These are phyloP conservation scores for Beta vulgaris DNA, from an alignment of 148 eudicot species.

Conservation along the genomic window DNA sequence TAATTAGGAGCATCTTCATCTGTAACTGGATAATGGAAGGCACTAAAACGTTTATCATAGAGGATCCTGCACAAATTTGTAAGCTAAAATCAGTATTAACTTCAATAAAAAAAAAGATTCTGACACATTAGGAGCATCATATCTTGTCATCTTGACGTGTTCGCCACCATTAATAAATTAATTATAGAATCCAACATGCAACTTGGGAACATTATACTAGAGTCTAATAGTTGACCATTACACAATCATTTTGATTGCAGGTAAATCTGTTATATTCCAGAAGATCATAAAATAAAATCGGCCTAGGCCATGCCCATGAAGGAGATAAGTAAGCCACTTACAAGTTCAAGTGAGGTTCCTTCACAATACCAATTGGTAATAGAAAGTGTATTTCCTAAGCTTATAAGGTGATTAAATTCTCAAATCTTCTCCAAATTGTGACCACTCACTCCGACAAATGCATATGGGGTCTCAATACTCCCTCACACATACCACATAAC, in stretches of 20 bases:
- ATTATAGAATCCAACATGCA: not conserved
- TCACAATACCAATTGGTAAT: not conserved
- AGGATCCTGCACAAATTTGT: constrained; percentile 59
- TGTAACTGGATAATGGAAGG: constrained; percentile 86
- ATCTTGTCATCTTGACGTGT: too few relatives aligned
- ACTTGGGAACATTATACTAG: not conserved
- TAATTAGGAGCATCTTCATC: constrained; percentile 99
- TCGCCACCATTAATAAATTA: not conserved
- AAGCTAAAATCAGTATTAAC: not conserved
- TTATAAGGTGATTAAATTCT: not conserved
- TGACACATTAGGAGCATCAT: not conserved
- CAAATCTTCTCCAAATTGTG: not conserved
- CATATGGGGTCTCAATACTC: not conserved
- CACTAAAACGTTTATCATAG: constrained; percentile 92
- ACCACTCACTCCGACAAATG: not conserved
- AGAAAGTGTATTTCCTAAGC: not conserved
- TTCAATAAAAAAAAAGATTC: not conserved
- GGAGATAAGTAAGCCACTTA: not conserved
- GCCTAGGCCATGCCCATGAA: not conserved
- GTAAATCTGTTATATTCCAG: not conserved
- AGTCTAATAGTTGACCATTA: not conserved
- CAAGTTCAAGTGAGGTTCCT: not conserved
- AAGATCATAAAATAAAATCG: not conserved
- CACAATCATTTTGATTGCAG: not conserved
- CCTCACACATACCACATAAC: not conserved